Evolutionary conservation across 495 filamentous ascomycete genomes (phyloP), one percentile per base, ranked within the genome.

Genomic region (Lasiosphaeris hirsuta): DNA sequence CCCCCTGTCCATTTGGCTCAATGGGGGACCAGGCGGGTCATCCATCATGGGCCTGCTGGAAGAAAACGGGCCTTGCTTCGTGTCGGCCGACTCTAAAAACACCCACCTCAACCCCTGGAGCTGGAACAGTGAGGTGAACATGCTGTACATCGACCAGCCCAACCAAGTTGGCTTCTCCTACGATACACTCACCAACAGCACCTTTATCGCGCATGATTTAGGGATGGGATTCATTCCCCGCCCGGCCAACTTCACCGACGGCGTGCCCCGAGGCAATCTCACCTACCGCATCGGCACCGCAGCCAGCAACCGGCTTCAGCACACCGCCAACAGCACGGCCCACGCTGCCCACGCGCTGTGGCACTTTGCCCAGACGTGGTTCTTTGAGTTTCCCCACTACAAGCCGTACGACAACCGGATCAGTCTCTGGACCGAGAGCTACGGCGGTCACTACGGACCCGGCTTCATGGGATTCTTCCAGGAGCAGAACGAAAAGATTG

Each of bases 381-480:
- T 85, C 74, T 81, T 81, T 1, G 83, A 75, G 2, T 86, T 86
- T 61, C 83, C 84, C 5, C 64, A 84, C 48, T 86, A 85, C 67
- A 40, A 40, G 38, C 38, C 38, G 3, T 77, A 80, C 0, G 65
- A 78, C 7, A 69, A 78, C 42, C 72, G 74, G 0, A 82, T 85
- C 67, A 78, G 83, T 57, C 82, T 86, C 66, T 72, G 79, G 6
- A 82, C 81, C 0, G 81, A 85, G 62, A 77, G 72, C 37, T 88
- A 88, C 58, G 86, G 86, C 10, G 85, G 85, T 1, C 84, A 84
- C 35, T 88, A 88, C 49, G 86, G 85, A 0, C 86, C 86, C 0
- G 72, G 82, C 1, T 88, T 86, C 59, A 78, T 82, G 37, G 74
- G 81, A 13, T 89, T 83, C 63, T 82, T 89, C 63, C 80, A 87